Evolutionary conservation across 2,329 filamentous ascomycete species (phyloP).

Genomic region (Stagonosporopsis rhizophila): DNA sequence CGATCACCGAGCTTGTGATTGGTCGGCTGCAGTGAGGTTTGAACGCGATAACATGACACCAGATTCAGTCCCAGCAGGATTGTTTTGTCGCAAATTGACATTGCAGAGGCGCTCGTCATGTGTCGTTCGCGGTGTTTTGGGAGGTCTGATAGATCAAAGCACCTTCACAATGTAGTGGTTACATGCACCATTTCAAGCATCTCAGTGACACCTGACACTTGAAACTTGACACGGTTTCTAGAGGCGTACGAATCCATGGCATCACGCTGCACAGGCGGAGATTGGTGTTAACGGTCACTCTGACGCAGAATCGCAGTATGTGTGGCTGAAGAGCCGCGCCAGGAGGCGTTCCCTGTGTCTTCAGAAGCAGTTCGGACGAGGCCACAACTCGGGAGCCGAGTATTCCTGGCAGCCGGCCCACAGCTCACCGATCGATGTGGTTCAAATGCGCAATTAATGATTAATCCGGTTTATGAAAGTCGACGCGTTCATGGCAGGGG

Average conservation of each 20-base stretch:
- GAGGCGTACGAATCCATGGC: constrained; percentile 3
- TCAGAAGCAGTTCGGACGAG: constrained; percentile 9
- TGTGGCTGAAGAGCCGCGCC: neutral
- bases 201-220: constrained; percentile 14
- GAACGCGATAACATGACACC: neutral
- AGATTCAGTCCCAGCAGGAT: no score
- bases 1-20: neutral
- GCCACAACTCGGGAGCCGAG: constrained; percentile 4
- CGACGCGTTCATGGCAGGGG: constrained; percentile 8
- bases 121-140: neutral
- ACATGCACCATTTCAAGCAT: constrained; percentile 5
- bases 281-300: neutral
- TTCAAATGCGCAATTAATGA: constrained; percentile 16
- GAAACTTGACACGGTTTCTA: constrained; percentile 14
- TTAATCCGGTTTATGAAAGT: constrained; percentile 2
- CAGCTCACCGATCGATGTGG: constrained; percentile 8
- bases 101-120: neutral
- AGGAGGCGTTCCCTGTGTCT: constrained; percentile 3
- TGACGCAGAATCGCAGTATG: constrained; percentile 2
- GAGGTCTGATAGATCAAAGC: neutral
- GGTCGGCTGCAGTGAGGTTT: neutral
- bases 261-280: constrained; percentile 4
- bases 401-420: constrained; percentile 7
- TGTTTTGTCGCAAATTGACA: neutral
- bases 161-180: neutral